phyloP scores from a whole-genome alignment of 2,329 filamentous ascomycete species.

The Sporothrix brasiliensis region DNA sequence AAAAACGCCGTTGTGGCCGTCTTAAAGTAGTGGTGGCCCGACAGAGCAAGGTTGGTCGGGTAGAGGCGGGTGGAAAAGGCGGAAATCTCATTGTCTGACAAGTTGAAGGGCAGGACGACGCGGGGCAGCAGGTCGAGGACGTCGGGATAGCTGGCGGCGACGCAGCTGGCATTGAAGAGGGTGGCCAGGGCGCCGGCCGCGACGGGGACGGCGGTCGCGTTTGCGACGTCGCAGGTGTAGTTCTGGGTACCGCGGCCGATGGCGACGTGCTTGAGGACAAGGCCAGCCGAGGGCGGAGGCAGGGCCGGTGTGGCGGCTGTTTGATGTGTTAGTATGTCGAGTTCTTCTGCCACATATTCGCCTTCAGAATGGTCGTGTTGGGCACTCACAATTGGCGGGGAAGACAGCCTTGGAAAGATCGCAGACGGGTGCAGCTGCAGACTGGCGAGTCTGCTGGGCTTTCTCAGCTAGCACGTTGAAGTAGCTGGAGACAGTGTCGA shows the following conservation, averaged over 20 bases:
- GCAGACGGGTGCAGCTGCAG: constrained; percentile 52
- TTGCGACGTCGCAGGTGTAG: constrained; percentile 76
- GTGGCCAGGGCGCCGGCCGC: constrained; percentile 75
- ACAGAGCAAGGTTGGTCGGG: constrained; percentile 64
- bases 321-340: not conserved
- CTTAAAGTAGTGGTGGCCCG: constrained; percentile 80
- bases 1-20: constrained; percentile 73
- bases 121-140: constrained; percentile 66
- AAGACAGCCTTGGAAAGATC: constrained; percentile 58
- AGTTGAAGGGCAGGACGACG: constrained; percentile 68
- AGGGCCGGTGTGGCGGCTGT: constrained; percentile 34
- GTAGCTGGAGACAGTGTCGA: constrained; percentile 59
- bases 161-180: constrained; percentile 85
- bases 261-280: constrained; percentile 74
- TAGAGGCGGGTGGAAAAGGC: constrained; percentile 48
- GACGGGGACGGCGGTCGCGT: constrained; percentile 63
- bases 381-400: constrained; percentile 47
- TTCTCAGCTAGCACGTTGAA: constrained; percentile 63
- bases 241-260: constrained; percentile 90
- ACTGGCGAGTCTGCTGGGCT: constrained; percentile 52
- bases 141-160: constrained; percentile 69
- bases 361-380: constrained; percentile 49
- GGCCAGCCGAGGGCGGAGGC: constrained; percentile 61
- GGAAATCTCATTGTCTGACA: constrained; percentile 45
- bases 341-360: too few relatives aligned